Percentiles rank a stretch among this genome's conserved stretches.
Conservation (phyloP, 257 asterid species). For the Nicotiana knightiana region DNA sequence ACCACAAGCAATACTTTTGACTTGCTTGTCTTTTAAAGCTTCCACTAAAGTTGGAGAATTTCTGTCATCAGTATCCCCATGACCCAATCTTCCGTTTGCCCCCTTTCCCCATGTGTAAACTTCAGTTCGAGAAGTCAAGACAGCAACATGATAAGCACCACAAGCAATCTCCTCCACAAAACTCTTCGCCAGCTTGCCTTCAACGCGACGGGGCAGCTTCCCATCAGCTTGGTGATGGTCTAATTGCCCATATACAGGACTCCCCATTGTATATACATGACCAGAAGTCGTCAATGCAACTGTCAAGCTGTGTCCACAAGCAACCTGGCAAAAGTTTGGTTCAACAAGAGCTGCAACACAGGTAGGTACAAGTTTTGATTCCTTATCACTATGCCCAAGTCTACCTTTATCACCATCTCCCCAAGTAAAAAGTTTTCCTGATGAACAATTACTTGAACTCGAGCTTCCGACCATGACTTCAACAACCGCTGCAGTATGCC, state of each 20-base stretch:
- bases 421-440: conserved; percentile 92
- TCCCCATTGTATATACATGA: conserved; percentile 84
- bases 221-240: conserved; percentile 87
- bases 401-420: conserved; percentile 92
- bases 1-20: conserved; percentile 86
- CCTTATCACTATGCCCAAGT: conserved; percentile 89
- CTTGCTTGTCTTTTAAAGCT: conserved; percentile 88
- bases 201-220: conserved; percentile 74
- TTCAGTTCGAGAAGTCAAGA: conserved; percentile 79
- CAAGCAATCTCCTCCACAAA: conserved; percentile 89
- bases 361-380: conserved; percentile 78
- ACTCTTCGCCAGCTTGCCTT: conserved; percentile 63
- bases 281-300: conserved; percentile 91
- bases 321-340: conserved; percentile 78
- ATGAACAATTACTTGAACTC: conserved; percentile 75
- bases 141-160: conserved; percentile 94
- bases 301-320: conserved; percentile 94
- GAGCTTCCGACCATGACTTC: conserved; percentile 91
- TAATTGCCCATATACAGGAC: conserved; percentile 87
- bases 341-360: conserved; percentile 93
- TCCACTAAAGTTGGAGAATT: conserved; percentile 72
- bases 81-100: conserved; percentile 89
- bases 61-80: conserved; percentile 78
- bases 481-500: conserved; percentile 98
- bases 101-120: conserved; percentile 98